Evolutionary conservation across 306 rosid genomes (phyloP), one percentile per base, ranked within the genome.

Genomic region (Lupinus albus): DNA sequence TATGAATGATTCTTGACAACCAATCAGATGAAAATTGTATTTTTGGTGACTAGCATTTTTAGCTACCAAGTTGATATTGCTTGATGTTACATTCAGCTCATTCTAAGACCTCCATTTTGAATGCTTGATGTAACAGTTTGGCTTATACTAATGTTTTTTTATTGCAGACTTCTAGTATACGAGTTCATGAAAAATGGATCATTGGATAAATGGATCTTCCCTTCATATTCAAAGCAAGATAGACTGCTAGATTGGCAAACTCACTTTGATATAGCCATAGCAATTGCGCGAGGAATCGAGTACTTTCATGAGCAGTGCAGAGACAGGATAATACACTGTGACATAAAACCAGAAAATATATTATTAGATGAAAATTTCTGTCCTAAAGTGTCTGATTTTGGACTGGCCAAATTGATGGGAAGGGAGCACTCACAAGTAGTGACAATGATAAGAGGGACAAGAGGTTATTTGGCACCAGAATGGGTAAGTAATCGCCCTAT

Each of bases 391-490:
- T 92, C 98, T 35, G 98, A 92, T 65, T 92, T 92, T 61, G 98
- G 98, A 60, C 84, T 92, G 41, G 98, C 98, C 13, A 92, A 92
- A 81, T 50, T 92, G 83, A 92, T 92, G 96, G 95, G 86, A 52
- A 87, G 96, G 84, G 96, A 89, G 77, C 95, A 89, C 79, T 92
- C 96, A 14, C 95, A 92, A 44, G 98, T 92, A 48, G 87, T 92
- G 30, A 92, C 98, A 30, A 92, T 92, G 98, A 78, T 92, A 7
- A 81, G 98, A 84, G 98, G 98, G 59, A 92, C 98, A 1, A 87
- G 98, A 80, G 98, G 98, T 52, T 89, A 92, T 77, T 81, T 92
- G 76, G 96, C 98, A 53, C 98, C 98, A 7, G 98, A 92, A 70
- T 92, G 98, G 98, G 83, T 92, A 61, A 81, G 95, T 73, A 92